A percentile compares a stretch with the other conserved stretches of the same genome.
phyloP scores from a whole-genome alignment of 1,139 yeast genomes.

The Meyerozyma guilliermondii region DNA sequence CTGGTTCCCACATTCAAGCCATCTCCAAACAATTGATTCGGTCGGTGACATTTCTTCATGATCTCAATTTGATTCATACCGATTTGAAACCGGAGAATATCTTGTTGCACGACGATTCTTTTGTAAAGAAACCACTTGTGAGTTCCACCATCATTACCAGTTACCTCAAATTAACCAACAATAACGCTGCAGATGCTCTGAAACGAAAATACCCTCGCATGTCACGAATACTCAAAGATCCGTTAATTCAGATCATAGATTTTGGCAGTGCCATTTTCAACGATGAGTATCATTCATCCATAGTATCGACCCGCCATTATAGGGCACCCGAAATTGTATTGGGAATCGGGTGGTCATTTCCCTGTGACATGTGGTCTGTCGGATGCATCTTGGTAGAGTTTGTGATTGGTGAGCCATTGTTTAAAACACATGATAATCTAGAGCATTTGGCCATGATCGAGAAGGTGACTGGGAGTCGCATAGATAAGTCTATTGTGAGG shows the following conservation, averaged over 20 bases:
- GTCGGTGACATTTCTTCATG: conserved; percentile 86
- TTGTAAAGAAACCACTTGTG: conserved; percentile 26
- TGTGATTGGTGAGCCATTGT: conserved; percentile 91
- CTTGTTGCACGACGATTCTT: conserved; percentile 60
- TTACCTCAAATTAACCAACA: conserved; percentile 21
- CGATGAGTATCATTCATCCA: conserved; percentile 89
- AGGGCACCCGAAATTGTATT: conserved; percentile 95
- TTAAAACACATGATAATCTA: conserved; percentile 89
- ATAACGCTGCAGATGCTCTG: conserved; percentile 7
- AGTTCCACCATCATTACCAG: conserved; percentile 33
- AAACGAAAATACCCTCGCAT: conserved; percentile 30
- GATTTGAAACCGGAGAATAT: conserved; percentile 96
- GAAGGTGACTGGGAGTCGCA: conserved; percentile 50
- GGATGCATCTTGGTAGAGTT: conserved; percentile 92
- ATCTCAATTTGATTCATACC: conserved; percentile 84
- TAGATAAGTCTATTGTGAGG: conserved; percentile 36
- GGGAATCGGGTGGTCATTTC: conserved; percentile 88
- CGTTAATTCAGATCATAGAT: conserved; percentile 85
- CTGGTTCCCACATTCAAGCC: conserved; percentile 84
- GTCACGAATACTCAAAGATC: conserved; percentile 61
- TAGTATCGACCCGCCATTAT: conserved; percentile 93
- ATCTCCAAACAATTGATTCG: conserved; percentile 81
- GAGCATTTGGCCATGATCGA: conserved; percentile 97
- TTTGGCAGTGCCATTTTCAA: conserved; percentile 93
- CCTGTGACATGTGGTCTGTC: conserved; percentile 95